Evolutionary conservation across 2,329 filamentous ascomycete species (phyloP), one percentile per base, ranked within the genome.

Genomic region (Pseudogymnoascus sp.): DNA sequence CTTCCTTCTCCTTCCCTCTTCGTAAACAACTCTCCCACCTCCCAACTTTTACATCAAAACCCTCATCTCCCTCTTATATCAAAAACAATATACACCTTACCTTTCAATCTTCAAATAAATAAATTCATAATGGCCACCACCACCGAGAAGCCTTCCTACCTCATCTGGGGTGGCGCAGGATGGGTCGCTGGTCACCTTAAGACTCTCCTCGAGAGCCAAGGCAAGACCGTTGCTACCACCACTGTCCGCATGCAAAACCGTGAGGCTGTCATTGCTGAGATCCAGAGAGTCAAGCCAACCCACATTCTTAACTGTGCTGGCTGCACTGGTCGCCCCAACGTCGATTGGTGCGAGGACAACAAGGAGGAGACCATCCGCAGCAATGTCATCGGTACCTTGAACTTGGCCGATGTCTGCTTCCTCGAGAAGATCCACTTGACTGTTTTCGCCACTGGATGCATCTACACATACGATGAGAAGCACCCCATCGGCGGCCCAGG

Each of bases 291-390:
- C 72, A 82, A 83, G 74, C 87, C 86, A 21, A 88, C 85, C 3
- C 85, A 88, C 70, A 85, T 88, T 63, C 75, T 89, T 60, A 88
- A 88, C 74, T 83, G 82, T 65, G 86, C 86, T 59, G 86, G 86
- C 65, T 84, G 81, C 71, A 88, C 85, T 2, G 86, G 87, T 60
- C 79, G 84, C 23, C 86, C 86, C 66, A 89, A 88, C 67, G 85
- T 88, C 72, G 86, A 88, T 75, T 88, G 85, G 85, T 88, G 86
- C 70, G 87, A 89, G 76, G 83, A 87, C 70, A 82, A 89, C 77
- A 87, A 83, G 75, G 82, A 86, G 73, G 82, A 83, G 63, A 89
- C 86, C 6, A 82, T 88, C 71, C 80, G 85, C 64, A 87, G 83
- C 72, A 89, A 89, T 70, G 85, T 85, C 63, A 81, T 88, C 56